phyloP scores from a whole-genome alignment of 2,329 filamentous ascomycete species.

The Cladosporium sp. region DNA sequence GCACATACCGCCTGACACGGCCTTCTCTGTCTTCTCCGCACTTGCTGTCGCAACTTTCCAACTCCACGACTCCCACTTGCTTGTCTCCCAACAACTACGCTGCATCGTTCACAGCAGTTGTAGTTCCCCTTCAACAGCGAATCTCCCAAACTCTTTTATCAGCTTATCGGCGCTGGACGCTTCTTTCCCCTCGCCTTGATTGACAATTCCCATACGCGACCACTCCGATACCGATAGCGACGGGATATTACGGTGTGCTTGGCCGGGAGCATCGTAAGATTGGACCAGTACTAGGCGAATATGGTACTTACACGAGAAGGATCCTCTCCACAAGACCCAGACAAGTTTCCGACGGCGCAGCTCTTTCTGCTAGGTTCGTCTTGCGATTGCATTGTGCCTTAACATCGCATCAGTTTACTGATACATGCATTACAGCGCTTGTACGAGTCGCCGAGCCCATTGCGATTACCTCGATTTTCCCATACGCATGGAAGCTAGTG shows the following conservation, averaged over 20 bases:
- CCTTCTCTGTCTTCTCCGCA: neutral
- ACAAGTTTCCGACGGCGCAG: slow-evolving; percentile 77
- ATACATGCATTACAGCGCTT: slow-evolving; percentile 74
- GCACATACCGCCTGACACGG: neutral
- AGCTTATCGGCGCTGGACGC: neutral
- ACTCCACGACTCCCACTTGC: neutral
- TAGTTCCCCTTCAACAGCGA: neutral
- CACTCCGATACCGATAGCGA: neutral
- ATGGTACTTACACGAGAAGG: slow-evolving; percentile 59
- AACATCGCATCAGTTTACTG: neutral
- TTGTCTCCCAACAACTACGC: neutral
- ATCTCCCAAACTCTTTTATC: neutral
- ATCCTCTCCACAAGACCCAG: slow-evolving; percentile 54
- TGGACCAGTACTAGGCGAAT: slow-evolving; percentile 13
- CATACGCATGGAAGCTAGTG: slow-evolving; percentile 82
- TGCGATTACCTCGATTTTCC: slow-evolving; percentile 87
- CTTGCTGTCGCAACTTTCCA: neutral
- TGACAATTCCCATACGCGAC: neutral
- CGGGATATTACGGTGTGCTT: slow-evolving; percentile 12
- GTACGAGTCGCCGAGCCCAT: slow-evolving; percentile 91
- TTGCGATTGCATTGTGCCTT: too few relatives aligned
- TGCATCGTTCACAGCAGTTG: neutral
- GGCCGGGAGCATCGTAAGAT: slow-evolving; percentile 20
- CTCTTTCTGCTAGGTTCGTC: slow-evolving; percentile 79
- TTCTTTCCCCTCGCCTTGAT: neutral